Evolutionary conservation across 208 protist genomes (phyloP), one percentile per base, ranked within the genome.

Genomic region (Wallacemonas sp.): DNA sequence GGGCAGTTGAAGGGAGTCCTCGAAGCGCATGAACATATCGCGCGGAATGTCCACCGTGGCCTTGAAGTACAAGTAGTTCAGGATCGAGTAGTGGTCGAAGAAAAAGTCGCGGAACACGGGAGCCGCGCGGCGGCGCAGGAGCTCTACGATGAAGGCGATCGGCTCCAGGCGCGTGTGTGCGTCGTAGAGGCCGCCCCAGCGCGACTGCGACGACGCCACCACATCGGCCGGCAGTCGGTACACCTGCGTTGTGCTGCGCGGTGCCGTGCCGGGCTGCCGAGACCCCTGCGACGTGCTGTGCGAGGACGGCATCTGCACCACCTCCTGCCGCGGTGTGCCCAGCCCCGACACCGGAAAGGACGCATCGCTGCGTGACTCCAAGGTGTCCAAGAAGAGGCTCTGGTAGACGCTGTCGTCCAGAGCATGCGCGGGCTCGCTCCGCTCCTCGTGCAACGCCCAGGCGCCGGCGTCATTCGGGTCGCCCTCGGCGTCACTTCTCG

Each of bases 1-100:
- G 11, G 97, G 97, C 7, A 87, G 67, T 67, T 98, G 97, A 20
- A 98, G 82, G 22, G 83, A 78, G 61, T 98, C 92, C 57, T 98
- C 89, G 72, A 95, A 99, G 31, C 29, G n/a, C 31, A 61, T 46
- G 65, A 96, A 94, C 45, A 44, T 55, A 49, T 96, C 86, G 12
- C 77, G 75, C 45, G 70, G 64, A 7, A 66, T 29, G 49, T 93
- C 79, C 20, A 74, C 61, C 10, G 90, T 79, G 14, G 32, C 44
- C 12, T 55, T 70, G 52, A 77, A 79, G 67, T 85, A 77, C 22
- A 94, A 67, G 50, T 81, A 86, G 65, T 84, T 87, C 38, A 95
- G 29, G 20, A 95, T 20, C 5, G 76, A 46, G 63, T 94, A 92
- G 33, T 81, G 61, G 39, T 87, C 76, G 33, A 89, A 72, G 69